Base-by-base conservation (phyloP, 495 filamentous ascomycete genomes). In the Niebla homalea region DNA sequence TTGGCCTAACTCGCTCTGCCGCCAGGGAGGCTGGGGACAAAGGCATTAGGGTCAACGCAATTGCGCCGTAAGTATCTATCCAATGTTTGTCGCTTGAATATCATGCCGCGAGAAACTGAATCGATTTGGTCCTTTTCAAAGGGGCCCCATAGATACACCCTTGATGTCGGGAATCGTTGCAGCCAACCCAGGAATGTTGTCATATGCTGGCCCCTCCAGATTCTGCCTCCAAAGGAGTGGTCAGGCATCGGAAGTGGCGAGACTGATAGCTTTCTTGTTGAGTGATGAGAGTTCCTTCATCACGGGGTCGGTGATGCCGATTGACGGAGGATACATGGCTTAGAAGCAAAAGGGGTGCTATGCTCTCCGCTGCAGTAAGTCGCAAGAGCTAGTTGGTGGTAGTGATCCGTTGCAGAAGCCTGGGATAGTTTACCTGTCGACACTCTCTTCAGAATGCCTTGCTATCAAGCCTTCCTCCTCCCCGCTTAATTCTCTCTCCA, bases 1-100 rank as follows among this genome's bases (percentile, higher is more conserved):
- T 80, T 38, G 80, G 77, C 15, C 58, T 84, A 55, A 80, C 76
- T 11, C 72, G 63, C 53, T 64, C 66, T 10, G 77, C 77, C 16
- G 78, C 80, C 2, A 73, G 70, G 48, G 78, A 83, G 60, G 72
- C 70, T 43, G 76, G 76, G 10, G 50, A 49, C 16, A 70, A 65
- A 41, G 66, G 63, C 18, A 71, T 83, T 51, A 63, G 80, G 47
- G 70, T 83, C 22, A 84, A 84, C 62, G 67, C 70, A 3, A 68
- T 79, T 46, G 74, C 72, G 2, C 75, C 74, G 55, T 74, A 49
- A 64, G 71, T 68, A 7, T 32, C 21, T 46, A 46, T 23, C 43
- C 23, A 19, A 1, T 26, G 11, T 26, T 14, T 18, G 16, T 16
- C 26, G 16, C 48, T 32, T n/a, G 15, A 19, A 16, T 16, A 11